These are phyloP conservation scores for Suillus americanus DNA, from an alignment of 768 basidiomycete genomes.

Conservation along the genomic window DNA sequence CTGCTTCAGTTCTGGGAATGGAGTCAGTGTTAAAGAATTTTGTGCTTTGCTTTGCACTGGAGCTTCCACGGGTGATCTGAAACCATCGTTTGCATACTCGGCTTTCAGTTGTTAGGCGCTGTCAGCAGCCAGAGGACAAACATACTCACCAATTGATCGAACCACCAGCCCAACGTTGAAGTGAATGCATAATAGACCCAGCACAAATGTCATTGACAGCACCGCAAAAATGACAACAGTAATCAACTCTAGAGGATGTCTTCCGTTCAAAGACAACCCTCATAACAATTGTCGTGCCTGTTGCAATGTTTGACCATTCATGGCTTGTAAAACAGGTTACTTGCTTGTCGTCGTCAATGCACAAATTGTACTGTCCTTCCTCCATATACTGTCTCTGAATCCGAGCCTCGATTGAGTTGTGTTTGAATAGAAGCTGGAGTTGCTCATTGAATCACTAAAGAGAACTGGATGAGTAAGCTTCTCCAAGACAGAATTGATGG, in stretches of 20 bases:
- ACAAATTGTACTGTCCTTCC: conserved; percentile 21
- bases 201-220: not conserved
- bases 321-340: too few relatives aligned
- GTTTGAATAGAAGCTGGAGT: conserved; percentile 15
- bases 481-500: accelerated
- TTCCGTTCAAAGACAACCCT: conserved; percentile 22
- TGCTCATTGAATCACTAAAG: not conserved
- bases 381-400: conserved; percentile 18
- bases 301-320: not conserved
- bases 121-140: not conserved
- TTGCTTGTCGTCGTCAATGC: too few relatives aligned
- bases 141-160: conserved; percentile 26
- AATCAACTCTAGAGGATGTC: conserved; percentile 6
- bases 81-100: conserved; percentile 27
- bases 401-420: conserved; percentile 18
- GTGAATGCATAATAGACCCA: not conserved
- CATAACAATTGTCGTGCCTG: conserved; percentile 24
- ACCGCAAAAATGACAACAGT: conserved; percentile 10
- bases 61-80: conserved; percentile 9
- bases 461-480: not conserved
- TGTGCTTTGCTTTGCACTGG: not conserved
- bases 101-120: conserved; percentile 9
- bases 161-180: conserved; percentile 18
- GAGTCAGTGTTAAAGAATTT: not conserved
- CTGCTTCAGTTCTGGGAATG: not conserved